Evolutionary conservation across 1,284 basidiomycete species (phyloP), one percentile per base, ranked within the genome.

Genomic region (Cryptococcus hybrid): DNA sequence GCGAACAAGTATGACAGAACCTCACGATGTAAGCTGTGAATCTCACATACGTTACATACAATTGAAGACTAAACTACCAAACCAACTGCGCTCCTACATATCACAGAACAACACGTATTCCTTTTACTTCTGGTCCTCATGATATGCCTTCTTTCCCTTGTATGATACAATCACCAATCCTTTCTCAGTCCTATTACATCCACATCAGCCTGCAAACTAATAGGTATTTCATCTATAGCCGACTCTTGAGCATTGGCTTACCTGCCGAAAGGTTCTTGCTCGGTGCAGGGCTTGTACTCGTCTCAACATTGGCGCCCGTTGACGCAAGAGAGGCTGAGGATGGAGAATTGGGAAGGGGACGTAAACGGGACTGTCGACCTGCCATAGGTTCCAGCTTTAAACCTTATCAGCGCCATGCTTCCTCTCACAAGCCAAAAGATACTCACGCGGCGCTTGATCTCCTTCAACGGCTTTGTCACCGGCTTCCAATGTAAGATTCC

Each of bases 371-470:
- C 42, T 68, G 69, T 49, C 70, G 52, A 3, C 74, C 74, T 5
- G 74, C 74, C 71, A 76, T 74, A 1, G 74, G 74, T 53, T 76
- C 74, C 13, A 76, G 67, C 74, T 76, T 51, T 13, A 18, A 13
- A 3, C 35, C 24, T 47, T 11, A 12, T 38, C 7, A 48, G 47
- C 9, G 12, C 3, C 3, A 40, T 18, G 38, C 34, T 7, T 37
- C 13, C 44, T 12, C 36, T 13, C 18, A n/a, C 30, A 13, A 2
- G 7, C n/a, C 13, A n/a, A 30, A 6, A 18, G 3, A 2, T 7
- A 64, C 72, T 67, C 55, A 74, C 74, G 56, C 71, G 51, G 57
- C 68, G 68, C 67, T 77, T 78, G 61, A 78, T 77, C 55, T 78
- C 77, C 56, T 64, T 72, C 39, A 78, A 56, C 2, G 73, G 70